Conservation (phyloP, 306 rosid species). For the Lablab purpureus region DNA sequence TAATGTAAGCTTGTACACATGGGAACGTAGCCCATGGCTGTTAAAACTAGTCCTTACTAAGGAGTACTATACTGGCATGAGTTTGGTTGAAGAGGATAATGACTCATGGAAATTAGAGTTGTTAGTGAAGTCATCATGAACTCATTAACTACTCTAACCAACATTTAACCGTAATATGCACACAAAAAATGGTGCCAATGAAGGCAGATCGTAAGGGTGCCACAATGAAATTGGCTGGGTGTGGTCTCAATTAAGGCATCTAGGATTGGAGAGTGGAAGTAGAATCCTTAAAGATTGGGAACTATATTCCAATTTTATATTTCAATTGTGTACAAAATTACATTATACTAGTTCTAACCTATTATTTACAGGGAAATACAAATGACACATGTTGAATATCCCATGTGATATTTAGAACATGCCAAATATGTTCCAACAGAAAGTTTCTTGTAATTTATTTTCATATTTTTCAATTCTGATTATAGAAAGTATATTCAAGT, state of each 20-base stretch:
- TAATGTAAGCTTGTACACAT: no score
- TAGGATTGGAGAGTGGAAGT: background rate
- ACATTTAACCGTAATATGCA: no score
- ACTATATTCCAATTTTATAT: background rate
- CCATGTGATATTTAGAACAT: background rate
- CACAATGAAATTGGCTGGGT: background rate
- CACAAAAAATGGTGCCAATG: no score
- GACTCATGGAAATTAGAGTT: no score
- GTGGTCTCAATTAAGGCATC: background rate
- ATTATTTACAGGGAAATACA: background rate
- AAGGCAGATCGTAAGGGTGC: background rate
- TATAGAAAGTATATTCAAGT: constrained; percentile 76
- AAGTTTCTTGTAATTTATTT: background rate
- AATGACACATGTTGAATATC: background rate
- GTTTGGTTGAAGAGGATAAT: no score
- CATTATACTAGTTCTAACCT: background rate
- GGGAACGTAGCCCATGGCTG: no score
- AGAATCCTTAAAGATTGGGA: background rate
- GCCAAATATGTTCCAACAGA: background rate
- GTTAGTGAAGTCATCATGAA: no score
- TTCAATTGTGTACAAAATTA: background rate
- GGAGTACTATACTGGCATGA: no score
- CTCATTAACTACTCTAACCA: no score
- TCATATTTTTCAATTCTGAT: constrained; percentile 46
- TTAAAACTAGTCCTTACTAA: no score